These are phyloP conservation scores for Macadamia integrifolia DNA, from an alignment of 164 flowering plant species.

Conservation along the genomic window DNA sequence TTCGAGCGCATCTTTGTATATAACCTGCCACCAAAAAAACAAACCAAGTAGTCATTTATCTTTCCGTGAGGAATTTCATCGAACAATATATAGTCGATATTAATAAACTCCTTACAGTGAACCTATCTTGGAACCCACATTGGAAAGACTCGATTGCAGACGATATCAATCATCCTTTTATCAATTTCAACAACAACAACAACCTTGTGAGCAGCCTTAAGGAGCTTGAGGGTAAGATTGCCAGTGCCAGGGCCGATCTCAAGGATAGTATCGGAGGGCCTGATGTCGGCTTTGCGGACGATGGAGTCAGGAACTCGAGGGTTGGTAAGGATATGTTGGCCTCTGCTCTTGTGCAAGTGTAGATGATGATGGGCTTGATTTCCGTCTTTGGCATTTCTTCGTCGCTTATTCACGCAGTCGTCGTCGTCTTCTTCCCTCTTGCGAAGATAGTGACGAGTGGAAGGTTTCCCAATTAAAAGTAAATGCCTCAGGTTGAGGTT, in stretches of 20 bases:
- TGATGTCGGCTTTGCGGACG: constrained; percentile 50
- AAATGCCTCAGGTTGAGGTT: neutral
- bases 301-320: constrained; percentile 68
- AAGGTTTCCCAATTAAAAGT: constrained; percentile 4
- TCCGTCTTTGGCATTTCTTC: constrained; percentile 11
- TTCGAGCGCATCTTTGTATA: constrained; percentile 65
- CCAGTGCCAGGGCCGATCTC: constrained; percentile 99
- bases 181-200: constrained; percentile 80
- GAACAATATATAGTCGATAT: constrained; percentile 17
- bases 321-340: constrained; percentile 88
- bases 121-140: constrained; percentile 33
- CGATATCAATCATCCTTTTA: constrained; percentile 65
- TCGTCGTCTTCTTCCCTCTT: constrained; percentile 10
- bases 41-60: neutral
- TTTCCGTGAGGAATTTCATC: constrained; percentile 34
- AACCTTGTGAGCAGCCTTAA: constrained; percentile 60
- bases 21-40: constrained; percentile 46
- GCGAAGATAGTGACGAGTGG: neutral
- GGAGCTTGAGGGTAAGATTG: constrained; percentile 81
- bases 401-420: constrained; percentile 5
- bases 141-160: constrained; percentile 57
- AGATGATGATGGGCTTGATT: constrained; percentile 19
- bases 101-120: constrained; percentile 38
- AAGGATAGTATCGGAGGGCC: constrained; percentile 60
- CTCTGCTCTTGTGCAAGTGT: constrained; percentile 60